Base-by-base conservation (phyloP, 768 basidiomycete genomes). In the Mycena venus region DNA sequence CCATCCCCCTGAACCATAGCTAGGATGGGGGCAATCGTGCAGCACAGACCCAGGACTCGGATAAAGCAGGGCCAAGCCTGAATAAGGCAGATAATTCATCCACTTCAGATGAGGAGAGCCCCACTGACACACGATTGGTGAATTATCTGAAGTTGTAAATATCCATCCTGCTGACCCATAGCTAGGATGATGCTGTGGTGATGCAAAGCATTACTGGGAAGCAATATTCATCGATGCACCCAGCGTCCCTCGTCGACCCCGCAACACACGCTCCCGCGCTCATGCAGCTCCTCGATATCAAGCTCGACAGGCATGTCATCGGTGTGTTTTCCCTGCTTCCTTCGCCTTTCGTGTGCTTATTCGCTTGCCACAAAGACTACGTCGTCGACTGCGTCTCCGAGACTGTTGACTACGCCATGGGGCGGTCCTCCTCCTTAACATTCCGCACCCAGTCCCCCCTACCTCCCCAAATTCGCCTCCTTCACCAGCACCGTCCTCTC, bases 331-430 rank as follows among this genome's bases (percentile, higher is more conserved):
- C n/a, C n/a, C n/a, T n/a, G n/a, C 23, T 21, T 34, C 27, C 21
- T 27, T 38, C 27, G 9, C 10, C 42, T 29, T 36, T 9, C 21
- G 10, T 0, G 19, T 11, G 23, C 66, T 42, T 21, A 51, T 47
- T 34, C 29, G 15, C 27, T 14, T 60, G 3, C 1, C 14, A 2
- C 12, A 32, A 36, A 72, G 71, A 66, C 1, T 72, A 72, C 38
- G 58, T 72, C 29, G 71, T 67, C 27, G 71, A 72, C 29, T 60
- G 56, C 55, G 71, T 72, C 31, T 36, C 65, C 44, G 44, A 60
- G 4, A 67, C 71, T 36, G 71, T 67, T 47, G 58, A 72, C 25
- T 44, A 29, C 36, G 65, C 58, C 32, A 8, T 65, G 42, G 47
- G 17, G 7, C 64, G 42, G 36, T 3, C 23, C 34, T 14, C 19